Conservation (phyloP, 352 stramenopile genomes). For the Phytophthora pluvialis region DNA sequence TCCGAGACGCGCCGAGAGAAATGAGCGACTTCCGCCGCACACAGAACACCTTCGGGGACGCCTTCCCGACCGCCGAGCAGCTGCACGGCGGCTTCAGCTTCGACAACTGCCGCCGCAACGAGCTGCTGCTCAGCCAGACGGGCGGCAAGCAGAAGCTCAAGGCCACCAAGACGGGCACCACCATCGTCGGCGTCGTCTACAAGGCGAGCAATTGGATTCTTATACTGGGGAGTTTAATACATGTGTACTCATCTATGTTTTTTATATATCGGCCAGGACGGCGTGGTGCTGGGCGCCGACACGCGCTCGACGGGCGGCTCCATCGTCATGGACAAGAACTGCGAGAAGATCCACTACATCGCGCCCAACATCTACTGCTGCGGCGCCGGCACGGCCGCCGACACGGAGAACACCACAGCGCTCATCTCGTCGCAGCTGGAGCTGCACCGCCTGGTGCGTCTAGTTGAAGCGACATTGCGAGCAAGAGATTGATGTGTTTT, state of each 20-base stretch:
- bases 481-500: background rate
- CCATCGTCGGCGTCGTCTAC: constrained; percentile 97
- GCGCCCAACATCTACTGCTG: constrained; percentile 99
- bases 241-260: constrained; percentile 1
- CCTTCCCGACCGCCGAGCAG: constrained; percentile 61
- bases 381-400: constrained; percentile 96
- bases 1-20: constrained; percentile 4
- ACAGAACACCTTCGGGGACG: constrained; percentile 79
- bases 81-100: constrained; percentile 91
- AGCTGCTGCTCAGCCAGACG: constrained; percentile 72
- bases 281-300: constrained; percentile 97
- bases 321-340: constrained; percentile 99
- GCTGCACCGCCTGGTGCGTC: constrained; percentile 92
- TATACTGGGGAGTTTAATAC: no score
- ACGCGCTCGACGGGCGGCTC: constrained; percentile 96
- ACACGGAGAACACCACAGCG: constrained; percentile 95
- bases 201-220: constrained; percentile 61
- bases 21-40: constrained; percentile 89
- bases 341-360: constrained; percentile 99
- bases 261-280: constrained; percentile 59
- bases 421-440: constrained; percentile 94
- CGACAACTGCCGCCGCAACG: constrained; percentile 94
- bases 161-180: constrained; percentile 96
- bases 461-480: constrained; percentile 8
- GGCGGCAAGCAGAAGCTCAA: constrained; percentile 72